phyloP scores from a whole-genome alignment of 805 yeast genomes.

The Yarrowia sp. region DNA sequence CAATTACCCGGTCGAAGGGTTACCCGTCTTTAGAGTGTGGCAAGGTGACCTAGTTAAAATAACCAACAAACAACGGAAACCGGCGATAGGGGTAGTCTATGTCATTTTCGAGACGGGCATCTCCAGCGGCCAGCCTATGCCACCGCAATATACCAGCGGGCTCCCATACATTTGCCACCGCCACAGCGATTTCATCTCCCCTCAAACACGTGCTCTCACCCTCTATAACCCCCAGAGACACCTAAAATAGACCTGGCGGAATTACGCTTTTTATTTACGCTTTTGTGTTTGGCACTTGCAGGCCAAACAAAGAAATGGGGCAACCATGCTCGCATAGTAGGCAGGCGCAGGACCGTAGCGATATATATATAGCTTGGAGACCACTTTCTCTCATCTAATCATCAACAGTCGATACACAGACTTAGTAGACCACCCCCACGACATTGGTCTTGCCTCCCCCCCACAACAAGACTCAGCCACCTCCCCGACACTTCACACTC shows the following conservation, averaged over 20 bases:
- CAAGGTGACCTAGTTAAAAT: constrained; percentile 7
- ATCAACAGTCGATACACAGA: constrained; percentile 13
- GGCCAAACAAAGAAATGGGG: constrained; percentile 37
- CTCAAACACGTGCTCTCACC: constrained; percentile 24
- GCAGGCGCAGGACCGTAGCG: constrained; percentile 37
- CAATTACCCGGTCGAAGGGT: constrained; percentile 32
- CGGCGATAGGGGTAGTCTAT: background rate
- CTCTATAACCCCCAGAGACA: constrained; percentile 10
- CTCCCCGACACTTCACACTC: background rate
- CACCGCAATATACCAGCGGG: too few relatives aligned
- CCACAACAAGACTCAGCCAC: too few relatives aligned
- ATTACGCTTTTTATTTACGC: background rate
- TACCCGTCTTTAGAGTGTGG: constrained; percentile 18
- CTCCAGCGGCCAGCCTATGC: too few relatives aligned
- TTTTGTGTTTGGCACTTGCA: constrained; percentile 24
- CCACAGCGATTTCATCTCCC: background rate
- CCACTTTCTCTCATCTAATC: constrained; percentile 1
- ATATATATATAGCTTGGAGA: constrained; percentile 27
- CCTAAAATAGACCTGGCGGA: constrained; percentile 34
- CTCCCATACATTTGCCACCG: background rate
- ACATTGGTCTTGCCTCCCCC: too few relatives aligned
- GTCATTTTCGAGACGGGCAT: too few relatives aligned
- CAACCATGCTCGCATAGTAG: constrained; percentile 35
- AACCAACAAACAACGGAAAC: background rate
- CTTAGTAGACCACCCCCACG: background rate